These are phyloP conservation scores for Amylocystis lapponica DNA, from an alignment of 768 basidiomycete genomes.

Conservation along the genomic window DNA sequence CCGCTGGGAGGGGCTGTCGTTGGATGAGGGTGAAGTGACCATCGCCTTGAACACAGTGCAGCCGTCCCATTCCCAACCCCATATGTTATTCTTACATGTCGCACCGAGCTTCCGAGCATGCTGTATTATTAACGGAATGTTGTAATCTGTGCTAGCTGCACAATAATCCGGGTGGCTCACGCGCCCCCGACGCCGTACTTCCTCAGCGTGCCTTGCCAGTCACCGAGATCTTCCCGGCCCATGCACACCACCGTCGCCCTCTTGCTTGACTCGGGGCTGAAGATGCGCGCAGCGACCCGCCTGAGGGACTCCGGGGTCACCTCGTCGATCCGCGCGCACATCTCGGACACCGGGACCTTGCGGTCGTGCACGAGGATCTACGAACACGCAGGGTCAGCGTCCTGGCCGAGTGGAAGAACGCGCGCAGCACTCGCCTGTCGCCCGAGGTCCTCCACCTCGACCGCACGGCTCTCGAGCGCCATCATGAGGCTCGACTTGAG, in stretches of 20 bases:
- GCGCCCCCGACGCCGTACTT: conserved; percentile 60
- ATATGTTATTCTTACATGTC: no score
- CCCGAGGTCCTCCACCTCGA: conserved; percentile 87
- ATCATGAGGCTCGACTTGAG: conserved; percentile 90
- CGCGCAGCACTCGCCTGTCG: conserved; percentile 55
- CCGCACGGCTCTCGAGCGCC: conserved; percentile 83
- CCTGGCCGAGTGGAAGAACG: not conserved
- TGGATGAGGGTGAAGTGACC: no score
- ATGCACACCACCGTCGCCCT: conserved; percentile 78
- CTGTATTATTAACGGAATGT: conserved; percentile 1
- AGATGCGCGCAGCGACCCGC: conserved; percentile 70
- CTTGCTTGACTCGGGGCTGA: conserved; percentile 55
- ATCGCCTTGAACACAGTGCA: no score
- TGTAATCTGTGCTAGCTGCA: conserved; percentile 1
- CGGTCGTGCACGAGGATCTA: conserved; percentile 82
- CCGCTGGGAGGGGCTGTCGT: conserved; percentile 38
- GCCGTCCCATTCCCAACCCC: no score
- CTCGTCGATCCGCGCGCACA: conserved; percentile 80
- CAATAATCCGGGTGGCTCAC: not conserved
- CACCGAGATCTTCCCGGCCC: conserved; percentile 74
- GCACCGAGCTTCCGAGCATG: not conserved
- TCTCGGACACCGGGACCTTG: conserved; percentile 84
- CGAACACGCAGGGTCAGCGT: not conserved
- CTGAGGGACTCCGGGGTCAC: conserved; percentile 67
- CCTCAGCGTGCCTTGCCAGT: conserved; percentile 54